phyloP scores from a whole-genome alignment of 2,329 filamentous ascomycete species.

The Samsoniella hepiali region DNA sequence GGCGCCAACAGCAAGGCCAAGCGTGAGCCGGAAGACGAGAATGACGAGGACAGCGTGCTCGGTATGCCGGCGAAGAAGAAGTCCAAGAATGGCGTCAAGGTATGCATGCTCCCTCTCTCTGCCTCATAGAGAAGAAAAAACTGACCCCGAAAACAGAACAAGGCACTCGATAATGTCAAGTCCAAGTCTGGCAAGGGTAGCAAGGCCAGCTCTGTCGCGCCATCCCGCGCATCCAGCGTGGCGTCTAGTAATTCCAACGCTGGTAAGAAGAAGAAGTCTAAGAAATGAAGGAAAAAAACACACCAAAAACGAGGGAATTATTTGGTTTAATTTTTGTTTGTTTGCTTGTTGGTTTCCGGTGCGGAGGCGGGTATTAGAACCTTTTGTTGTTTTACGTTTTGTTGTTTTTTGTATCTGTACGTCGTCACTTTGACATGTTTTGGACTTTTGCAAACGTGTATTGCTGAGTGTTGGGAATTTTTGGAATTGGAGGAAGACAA shows the following conservation, averaged over 20 bases:
- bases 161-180: slow-evolving; percentile 87
- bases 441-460: background rate
- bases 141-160: slow-evolving; percentile 62
- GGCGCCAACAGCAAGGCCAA: slow-evolving; percentile 67
- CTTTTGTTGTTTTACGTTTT: background rate
- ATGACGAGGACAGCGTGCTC: slow-evolving; percentile 77
- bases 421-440: background rate
- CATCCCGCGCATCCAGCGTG: slow-evolving; percentile 85
- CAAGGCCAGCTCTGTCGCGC: slow-evolving; percentile 72
- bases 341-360: background rate
- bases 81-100: slow-evolving; percentile 83
- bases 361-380: background rate
- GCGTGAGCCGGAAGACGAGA: slow-evolving; percentile 74
- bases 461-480: background rate
- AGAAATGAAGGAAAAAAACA: slow-evolving; percentile 7
- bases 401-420: background rate
- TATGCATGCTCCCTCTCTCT: slow-evolving; percentile 40
- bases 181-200: slow-evolving; percentile 66
- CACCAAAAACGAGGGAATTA: background rate
- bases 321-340: background rate
- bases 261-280: slow-evolving; percentile 19
- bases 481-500: background rate
- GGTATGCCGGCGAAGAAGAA: slow-evolving; percentile 94
- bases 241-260: slow-evolving; percentile 62
- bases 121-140: background rate